Percentiles rank a stretch among this genome's conserved stretches.
Conservation (phyloP, 164 flowering plant genomes). For the Warburgia ugandensis region DNA sequence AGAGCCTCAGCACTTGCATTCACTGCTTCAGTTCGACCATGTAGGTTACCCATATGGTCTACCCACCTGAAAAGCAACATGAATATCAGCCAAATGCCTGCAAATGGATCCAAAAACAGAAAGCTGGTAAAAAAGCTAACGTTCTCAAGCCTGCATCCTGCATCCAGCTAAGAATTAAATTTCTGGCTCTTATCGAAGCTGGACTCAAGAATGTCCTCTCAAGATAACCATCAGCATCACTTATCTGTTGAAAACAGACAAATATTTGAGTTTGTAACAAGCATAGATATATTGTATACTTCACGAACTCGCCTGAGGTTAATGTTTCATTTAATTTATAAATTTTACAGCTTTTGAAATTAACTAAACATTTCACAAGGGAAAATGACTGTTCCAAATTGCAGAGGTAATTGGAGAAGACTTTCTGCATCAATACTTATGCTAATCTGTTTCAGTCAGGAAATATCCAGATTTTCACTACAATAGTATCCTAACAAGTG, state of each 20-base stretch:
- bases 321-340: too few species aligned
- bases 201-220: slow-evolving; percentile 93
- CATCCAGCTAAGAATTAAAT: slow-evolving; percentile 74
- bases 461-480: too few species aligned
- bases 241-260: slow-evolving; percentile 49
- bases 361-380: too few species aligned
- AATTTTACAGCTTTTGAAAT: too few species aligned
- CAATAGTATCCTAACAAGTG: too few species aligned
- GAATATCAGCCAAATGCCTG: slow-evolving; percentile 7
- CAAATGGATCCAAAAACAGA: slow-evolving; percentile 2
- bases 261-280: neutral
- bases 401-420: too few species aligned
- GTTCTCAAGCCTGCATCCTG: slow-evolving; percentile 93
- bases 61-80: slow-evolving; percentile 63
- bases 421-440: too few species aligned
- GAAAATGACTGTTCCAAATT: too few species aligned
- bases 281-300: too few species aligned
- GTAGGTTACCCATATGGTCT: slow-evolving; percentile 88
- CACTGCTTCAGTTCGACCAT: slow-evolving; percentile 77
- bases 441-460: too few species aligned
- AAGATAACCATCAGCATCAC: slow-evolving; percentile 76
- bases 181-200: slow-evolving; percentile 67
- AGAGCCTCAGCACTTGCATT: slow-evolving; percentile 65
- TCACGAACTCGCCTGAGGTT: too few species aligned
- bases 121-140: slow-evolving; percentile 31